phyloP scores from a whole-genome alignment of 768 basidiomycete genomes.

The Ephemerocybe angulata region DNA sequence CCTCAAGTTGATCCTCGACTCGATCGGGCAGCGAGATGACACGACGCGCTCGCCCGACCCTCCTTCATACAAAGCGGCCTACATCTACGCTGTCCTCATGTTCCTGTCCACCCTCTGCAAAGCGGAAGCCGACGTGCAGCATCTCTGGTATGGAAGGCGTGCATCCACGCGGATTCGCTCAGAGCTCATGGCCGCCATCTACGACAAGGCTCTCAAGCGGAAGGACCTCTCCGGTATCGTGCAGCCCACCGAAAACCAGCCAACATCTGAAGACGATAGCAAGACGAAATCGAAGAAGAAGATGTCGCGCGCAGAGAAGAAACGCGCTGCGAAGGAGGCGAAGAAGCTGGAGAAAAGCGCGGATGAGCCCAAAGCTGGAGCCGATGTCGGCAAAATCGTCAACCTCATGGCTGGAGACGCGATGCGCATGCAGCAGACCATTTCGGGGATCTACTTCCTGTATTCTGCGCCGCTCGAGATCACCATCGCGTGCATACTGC shows the following conservation, averaged over 20 bases:
- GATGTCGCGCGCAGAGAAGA: constrained; percentile 3
- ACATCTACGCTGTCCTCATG: constrained; percentile 74
- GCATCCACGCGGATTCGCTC: constrained; percentile 67
- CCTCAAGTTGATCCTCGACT: constrained; percentile 70
- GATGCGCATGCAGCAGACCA: constrained; percentile 47
- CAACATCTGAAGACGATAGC: constrained; percentile 19
- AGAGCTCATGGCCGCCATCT: constrained; percentile 82
- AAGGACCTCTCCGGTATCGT: constrained; percentile 81
- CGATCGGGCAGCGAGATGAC: constrained; percentile 33
- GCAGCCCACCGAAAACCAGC: constrained; percentile 39
- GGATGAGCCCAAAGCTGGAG: constrained; percentile 67
- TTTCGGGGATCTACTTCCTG: constrained; percentile 58
- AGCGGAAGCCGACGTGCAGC: constrained; percentile 66
- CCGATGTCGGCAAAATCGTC: constrained; percentile 87
- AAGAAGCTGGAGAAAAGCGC: constrained; percentile 34
- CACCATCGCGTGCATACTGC: constrained; percentile 63
- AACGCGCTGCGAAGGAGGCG: constrained; percentile 19
- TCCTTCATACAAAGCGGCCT: constrained; percentile 58
- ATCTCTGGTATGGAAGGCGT: constrained; percentile 80
- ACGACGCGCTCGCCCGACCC: constrained; percentile 21
- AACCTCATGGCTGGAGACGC: constrained; percentile 85
- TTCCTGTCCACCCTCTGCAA: constrained; percentile 61
- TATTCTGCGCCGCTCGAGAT: constrained; percentile 83
- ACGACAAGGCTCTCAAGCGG: constrained; percentile 82
- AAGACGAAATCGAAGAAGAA: constrained; percentile 10